Conservation (phyloP, 306 rosid genomes). For the Mucuna pruriens region DNA sequence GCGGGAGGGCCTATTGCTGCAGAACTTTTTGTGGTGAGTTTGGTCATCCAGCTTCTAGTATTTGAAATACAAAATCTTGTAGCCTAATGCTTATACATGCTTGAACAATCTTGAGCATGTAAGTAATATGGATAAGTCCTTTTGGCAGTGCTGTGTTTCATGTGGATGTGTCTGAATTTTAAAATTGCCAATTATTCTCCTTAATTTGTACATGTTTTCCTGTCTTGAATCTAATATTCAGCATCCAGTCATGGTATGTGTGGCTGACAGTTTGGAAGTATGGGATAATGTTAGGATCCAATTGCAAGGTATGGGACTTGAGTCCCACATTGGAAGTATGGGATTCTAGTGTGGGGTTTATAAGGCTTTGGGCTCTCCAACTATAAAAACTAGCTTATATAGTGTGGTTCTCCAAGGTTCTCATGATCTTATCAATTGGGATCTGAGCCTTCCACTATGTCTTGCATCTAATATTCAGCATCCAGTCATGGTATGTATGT, state of each 20-base stretch:
- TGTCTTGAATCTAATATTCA: neutral
- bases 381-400: too few species aligned
- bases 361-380: too few species aligned
- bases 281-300: too few species aligned
- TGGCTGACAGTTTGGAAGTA: neutral
- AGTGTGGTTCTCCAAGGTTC: too few species aligned
- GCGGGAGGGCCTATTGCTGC: slow-evolving; percentile 45
- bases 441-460: too few species aligned
- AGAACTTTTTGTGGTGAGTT: slow-evolving; percentile 77
- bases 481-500: too few species aligned
- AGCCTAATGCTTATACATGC: neutral
- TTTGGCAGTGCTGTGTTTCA: neutral
- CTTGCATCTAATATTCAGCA: too few species aligned
- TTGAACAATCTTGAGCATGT: neutral
- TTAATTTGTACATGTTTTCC: slow-evolving; percentile 14
- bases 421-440: too few species aligned
- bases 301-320: too few species aligned
- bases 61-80: slow-evolving; percentile 2
- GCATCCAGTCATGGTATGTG: slow-evolving; percentile 7
- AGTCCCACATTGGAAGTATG: too few species aligned
- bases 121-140: neutral
- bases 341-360: too few species aligned
- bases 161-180: neutral
- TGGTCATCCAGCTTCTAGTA: slow-evolving; percentile 6
- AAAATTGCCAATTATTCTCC: slow-evolving; percentile 4